phyloP scores from a whole-genome alignment of 129 eudicot genomes.

The Escallonia rubra region DNA sequence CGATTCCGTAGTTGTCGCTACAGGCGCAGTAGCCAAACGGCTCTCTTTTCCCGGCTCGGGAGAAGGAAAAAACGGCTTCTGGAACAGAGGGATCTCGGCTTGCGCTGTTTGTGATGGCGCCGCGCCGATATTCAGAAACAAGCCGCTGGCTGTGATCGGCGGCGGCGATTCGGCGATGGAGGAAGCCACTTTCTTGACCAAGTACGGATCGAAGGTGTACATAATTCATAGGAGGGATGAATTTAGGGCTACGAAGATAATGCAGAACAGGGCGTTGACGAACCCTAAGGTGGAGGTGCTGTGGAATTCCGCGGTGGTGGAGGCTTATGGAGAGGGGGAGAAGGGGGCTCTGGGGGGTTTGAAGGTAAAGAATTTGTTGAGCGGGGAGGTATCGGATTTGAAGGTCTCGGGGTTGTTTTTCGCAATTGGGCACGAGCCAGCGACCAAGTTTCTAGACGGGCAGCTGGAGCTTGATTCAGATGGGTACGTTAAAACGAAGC shows the following conservation, averaged over 20 bases:
- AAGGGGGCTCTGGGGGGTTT: conserved; percentile 59
- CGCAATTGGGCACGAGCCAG: conserved; percentile 98
- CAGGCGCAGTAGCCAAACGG: conserved; percentile 83
- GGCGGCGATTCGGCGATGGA: conserved; percentile 99
- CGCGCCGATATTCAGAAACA: conserved; percentile 66
- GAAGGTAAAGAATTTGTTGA: conserved; percentile 75
- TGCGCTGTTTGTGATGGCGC: conserved; percentile 99
- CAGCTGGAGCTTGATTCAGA: conserved; percentile 82
- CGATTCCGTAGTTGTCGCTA: conserved; percentile 68
- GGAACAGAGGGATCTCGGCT: conserved; percentile 91
- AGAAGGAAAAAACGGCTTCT: conserved; percentile 52
- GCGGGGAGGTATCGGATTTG: conserved; percentile 66
- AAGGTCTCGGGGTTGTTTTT: conserved; percentile 82
- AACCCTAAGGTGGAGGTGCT: conserved; percentile 81
- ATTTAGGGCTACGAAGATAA: conserved; percentile 87
- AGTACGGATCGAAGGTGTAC: conserved; percentile 86
- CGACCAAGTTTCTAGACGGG: conserved; percentile 85
- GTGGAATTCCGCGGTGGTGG: conserved; percentile 81
- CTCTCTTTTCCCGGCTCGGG: conserved; percentile 61
- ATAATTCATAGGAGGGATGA: conserved; percentile 78
- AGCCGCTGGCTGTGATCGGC: conserved; percentile 83
- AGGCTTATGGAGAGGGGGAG: conserved; percentile 73
- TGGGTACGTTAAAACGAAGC: conserved; percentile 81
- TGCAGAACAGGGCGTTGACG: conserved; percentile 68
- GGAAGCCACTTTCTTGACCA: conserved; percentile 76